A percentile compares a stretch with the other conserved stretches of the same genome.
phyloP scores from a whole-genome alignment of 495 filamentous ascomycete species.

The Daldinia caldariorum region DNA sequence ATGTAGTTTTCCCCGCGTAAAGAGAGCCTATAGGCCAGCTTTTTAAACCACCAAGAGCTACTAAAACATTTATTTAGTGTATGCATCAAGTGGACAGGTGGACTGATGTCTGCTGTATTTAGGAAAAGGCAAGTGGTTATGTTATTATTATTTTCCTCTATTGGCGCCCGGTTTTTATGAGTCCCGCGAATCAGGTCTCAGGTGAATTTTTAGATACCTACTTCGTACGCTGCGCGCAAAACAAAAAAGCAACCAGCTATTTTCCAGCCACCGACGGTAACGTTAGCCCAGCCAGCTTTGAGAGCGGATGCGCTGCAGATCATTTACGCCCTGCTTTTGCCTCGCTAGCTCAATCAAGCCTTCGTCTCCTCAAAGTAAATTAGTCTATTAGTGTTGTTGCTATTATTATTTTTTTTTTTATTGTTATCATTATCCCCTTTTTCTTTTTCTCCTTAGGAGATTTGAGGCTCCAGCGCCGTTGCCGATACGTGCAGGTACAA shows the following conservation, averaged over 20 bases:
- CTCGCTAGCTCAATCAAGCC: constrained; percentile 24
- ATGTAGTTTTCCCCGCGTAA: constrained; percentile 7
- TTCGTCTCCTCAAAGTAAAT: constrained; percentile 16
- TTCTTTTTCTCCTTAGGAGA: neutral
- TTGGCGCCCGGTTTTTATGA: constrained; percentile 6
- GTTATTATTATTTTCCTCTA: neutral
- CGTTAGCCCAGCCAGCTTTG: constrained; percentile 9
- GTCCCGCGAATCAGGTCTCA: constrained; percentile 33
- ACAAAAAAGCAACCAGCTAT: constrained; percentile 15
- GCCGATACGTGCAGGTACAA: constrained; percentile 25
- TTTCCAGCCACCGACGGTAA: constrained; percentile 41
- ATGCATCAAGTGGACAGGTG: neutral
- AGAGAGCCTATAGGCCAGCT: constrained; percentile 6
- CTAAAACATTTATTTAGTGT: neutral
- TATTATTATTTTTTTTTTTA: neutral
- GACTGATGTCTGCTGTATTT: neutral
- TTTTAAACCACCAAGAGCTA: constrained; percentile 6
- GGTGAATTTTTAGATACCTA: constrained; percentile 19
- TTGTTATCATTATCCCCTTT: constrained; percentile 4
- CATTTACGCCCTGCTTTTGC: constrained; percentile 33
- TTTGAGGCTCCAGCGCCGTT: constrained; percentile 10
- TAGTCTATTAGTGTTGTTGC: neutral
- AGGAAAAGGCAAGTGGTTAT: neutral
- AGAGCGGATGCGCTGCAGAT: constrained; percentile 34
- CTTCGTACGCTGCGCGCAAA: neutral